Evolutionary conservation across 805 yeast genomes (phyloP).

Genomic region (Ogataea chonburiensis): DNA sequence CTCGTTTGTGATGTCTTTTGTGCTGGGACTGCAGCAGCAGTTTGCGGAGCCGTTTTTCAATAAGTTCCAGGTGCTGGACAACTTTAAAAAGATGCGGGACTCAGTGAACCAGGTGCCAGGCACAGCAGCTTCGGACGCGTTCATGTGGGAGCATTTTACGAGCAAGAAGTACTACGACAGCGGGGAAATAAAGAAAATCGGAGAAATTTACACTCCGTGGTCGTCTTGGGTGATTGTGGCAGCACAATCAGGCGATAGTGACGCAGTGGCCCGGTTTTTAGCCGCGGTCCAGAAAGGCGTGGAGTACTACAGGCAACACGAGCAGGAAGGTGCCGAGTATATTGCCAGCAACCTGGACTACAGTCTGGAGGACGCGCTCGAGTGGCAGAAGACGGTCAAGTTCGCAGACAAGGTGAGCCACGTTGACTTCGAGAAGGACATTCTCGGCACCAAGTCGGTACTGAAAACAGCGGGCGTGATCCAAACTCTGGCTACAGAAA

Average conservation of each 20-base stretch:
- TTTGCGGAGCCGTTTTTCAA: conserved; percentile 53
- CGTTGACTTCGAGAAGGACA: conserved; percentile 46
- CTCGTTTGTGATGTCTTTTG: conserved; percentile 87
- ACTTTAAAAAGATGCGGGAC: conserved; percentile 73
- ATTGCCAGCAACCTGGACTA: conserved; percentile 73
- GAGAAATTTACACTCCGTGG: conserved; percentile 94
- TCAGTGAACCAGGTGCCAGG: conserved; percentile 62
- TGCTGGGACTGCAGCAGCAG: conserved; percentile 60
- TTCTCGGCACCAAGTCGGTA: conserved; percentile 57
- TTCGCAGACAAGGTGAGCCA: conserved; percentile 51
- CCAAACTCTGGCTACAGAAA: conserved; percentile 17
- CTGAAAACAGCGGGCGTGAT: conserved; percentile 64
- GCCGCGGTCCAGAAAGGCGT: conserved; percentile 66
- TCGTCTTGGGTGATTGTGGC: conserved; percentile 87
- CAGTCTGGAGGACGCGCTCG: conserved; percentile 69
- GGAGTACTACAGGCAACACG: conserved; percentile 55
- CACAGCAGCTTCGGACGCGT: conserved; percentile 64
- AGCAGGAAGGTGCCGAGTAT: conserved; percentile 62
- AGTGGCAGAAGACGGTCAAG: conserved; percentile 78
- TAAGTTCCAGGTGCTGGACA: conserved; percentile 57
- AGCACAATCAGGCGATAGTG: conserved; percentile 36
- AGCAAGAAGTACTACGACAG: conserved; percentile 80
- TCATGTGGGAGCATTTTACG: conserved; percentile 96
- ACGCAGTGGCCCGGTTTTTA: conserved; percentile 40
- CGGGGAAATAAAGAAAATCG: conserved; percentile 77